Base-by-base conservation (phyloP, 2,329 filamentous ascomycete genomes). In the Sporothrix globosa region DNA sequence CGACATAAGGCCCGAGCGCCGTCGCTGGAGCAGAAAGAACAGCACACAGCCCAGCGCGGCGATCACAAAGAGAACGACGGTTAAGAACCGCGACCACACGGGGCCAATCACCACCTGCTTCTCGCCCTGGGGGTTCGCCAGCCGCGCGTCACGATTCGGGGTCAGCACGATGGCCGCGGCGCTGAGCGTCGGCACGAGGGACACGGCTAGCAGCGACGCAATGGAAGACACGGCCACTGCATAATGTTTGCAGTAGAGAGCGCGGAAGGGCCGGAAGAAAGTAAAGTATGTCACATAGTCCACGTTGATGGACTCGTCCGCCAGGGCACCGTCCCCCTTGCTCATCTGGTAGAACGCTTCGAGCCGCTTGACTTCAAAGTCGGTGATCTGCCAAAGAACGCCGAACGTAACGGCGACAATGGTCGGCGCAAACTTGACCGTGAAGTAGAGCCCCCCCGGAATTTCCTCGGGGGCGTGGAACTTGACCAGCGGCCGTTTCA, bases 231-330 rank as follows among this genome's bases (percentile, higher is more conserved):
- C 81, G 0, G 86, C 86, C 6, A 93, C 90, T 0, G 90, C 89
- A 76, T 89, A 91, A 75, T 93, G 91, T 58, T 83, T 84, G 73
- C 87, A 84, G 72, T 82, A 82, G 2, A 92, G 75, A 0, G 90
- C 90, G 60, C 85, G 83, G 4, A 92, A 78, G 0, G 91, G 91
- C 2, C 89, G 84, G 52, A 90, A 79, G 75, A 91, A 87, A 75
- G 85, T 88, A 80, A 90, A 86, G 74, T 87, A 85, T 5, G 90
- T 92, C 58, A 91, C 84, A 72, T 93, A 93, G 77, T 92, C 89
- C 72, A 91, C 89, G 73, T 92, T 92, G 75, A 93, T 85, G 0
- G 88, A 91, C 76, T 88, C 86, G 52, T 85, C 85, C 0, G 88
- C 89, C 24, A 88, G 79, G 0, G 89, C 87, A 17, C 89, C 89